Conservation (phyloP, 257 asterid species). For the Primulina eburnea region DNA sequence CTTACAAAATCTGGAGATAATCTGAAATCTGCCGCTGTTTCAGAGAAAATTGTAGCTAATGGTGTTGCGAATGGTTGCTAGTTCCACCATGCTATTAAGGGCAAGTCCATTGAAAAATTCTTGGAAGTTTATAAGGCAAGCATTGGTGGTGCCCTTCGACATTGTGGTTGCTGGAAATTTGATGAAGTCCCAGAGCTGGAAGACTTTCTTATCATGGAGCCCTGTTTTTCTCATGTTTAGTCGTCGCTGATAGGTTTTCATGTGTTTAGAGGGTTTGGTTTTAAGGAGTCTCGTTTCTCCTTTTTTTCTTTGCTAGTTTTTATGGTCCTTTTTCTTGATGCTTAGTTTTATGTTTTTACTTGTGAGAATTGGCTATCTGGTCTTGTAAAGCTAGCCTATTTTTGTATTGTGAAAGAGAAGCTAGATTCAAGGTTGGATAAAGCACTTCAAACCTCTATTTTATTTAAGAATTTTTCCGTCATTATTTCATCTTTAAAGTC, state of each 20-base stretch:
- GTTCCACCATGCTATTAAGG: slow-evolving; percentile 22
- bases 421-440: slow-evolving; percentile 27
- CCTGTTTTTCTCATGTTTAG: slow-evolving; percentile 34
- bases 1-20: slow-evolving; percentile 25
- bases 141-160: slow-evolving; percentile 11
- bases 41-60: slow-evolving; percentile 40
- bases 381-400: slow-evolving; percentile 32
- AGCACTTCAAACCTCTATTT: slow-evolving; percentile 26
- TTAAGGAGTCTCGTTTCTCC: slow-evolving; percentile 20
- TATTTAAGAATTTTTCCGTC: not conserved
- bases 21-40: slow-evolving; percentile 20
- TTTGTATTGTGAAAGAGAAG: slow-evolving; percentile 27
- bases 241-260: slow-evolving; percentile 26
- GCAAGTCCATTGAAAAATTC: slow-evolving; percentile 18
- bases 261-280: slow-evolving; percentile 30
- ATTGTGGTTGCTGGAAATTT: slow-evolving; percentile 8
- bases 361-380: slow-evolving; percentile 20
- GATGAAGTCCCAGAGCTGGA: slow-evolving; percentile 10
- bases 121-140: not conserved
- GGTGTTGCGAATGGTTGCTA: slow-evolving; percentile 51
- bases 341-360: slow-evolving; percentile 1
- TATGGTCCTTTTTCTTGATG: slow-evolving; percentile 18
- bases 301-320: not conserved
- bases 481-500: too few relatives aligned
- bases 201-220: slow-evolving; percentile 13